Base-by-base conservation (phyloP, 768 basidiomycete genomes). In the Termitomyces sp. region DNA sequence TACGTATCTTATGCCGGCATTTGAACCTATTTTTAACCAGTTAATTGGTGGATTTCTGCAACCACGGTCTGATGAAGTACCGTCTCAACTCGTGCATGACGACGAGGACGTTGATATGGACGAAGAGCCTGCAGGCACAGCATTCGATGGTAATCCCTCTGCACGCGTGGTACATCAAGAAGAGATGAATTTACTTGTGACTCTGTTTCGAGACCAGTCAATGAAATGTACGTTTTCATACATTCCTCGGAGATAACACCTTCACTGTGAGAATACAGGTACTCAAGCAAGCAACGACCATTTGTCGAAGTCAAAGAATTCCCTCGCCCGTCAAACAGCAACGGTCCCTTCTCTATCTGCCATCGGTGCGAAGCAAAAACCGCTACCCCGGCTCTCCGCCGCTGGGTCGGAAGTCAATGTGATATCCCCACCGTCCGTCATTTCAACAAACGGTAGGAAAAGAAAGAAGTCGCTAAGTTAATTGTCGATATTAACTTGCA, bases 1-100 rank as follows among this genome's bases (percentile, higher is more conserved):
- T 13, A 82, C 89, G 39, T 87, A 93, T 73, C 79, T 91, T 49
- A 79, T 89, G 68, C 91, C 93, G 15, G 84, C 93, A 6, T 72
- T 93, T 57, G 81, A 85, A 54, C 75, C 76, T 31, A 71, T 96
- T 48, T 96, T 91, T 70, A 84, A 88, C 37, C 73, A 86, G 22
- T 55, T 78, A 57, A 74, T 84, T 45, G 65, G 64, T 8, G 62
- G 69, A n/a, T 72, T 76, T 60, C 61, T 81, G 55, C 70, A 67
- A 50, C 60, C 54, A 31, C 70, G 73, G 31, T 37, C 58, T 16
- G 65, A 69, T 18, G 63, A 54, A 4, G 8, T 45, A 4, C 57
- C 42, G 13, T 59, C 34, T 31, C 45, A 65, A 30, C 63, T 62
- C 55, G 45, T 41, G 15, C 62, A 65, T 30, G 74, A 72, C 6